Evolutionary conservation across 805 yeast genomes (phyloP).

Genomic region (Metschnikowia peoriensis): DNA sequence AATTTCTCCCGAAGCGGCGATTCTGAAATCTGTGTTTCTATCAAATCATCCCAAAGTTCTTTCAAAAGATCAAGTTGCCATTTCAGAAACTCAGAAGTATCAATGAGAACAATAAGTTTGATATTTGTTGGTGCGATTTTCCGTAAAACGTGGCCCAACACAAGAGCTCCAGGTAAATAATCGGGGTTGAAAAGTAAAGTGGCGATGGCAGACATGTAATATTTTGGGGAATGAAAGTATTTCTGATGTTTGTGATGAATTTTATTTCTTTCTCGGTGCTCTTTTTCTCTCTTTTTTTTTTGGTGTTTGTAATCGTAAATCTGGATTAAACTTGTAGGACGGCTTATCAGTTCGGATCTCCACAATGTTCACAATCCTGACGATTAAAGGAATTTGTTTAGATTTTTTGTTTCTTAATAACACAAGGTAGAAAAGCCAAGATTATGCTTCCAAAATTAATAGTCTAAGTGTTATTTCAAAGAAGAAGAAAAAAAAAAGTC

Average conservation of each 20-base stretch:
- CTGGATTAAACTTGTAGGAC: background rate
- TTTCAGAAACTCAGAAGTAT: slow-evolving; percentile 24
- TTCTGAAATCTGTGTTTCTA: slow-evolving; percentile 26
- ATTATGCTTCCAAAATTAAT: too few species aligned
- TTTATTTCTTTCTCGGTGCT: too few species aligned
- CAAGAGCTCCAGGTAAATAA: slow-evolving; percentile 58
- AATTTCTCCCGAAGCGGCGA: slow-evolving; percentile 28
- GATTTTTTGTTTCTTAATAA: background rate
- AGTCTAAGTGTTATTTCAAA: too few species aligned
- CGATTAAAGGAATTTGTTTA: background rate
- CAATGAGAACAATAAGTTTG: slow-evolving; percentile 34
- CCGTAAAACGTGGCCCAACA: slow-evolving; percentile 40
- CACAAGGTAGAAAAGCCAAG: too few species aligned
- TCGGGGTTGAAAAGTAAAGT: slow-evolving; percentile 43
- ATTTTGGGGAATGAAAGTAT: background rate
- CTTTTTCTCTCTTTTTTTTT: too few species aligned
- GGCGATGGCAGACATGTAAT: slow-evolving; percentile 16
- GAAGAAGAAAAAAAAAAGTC: too few species aligned
- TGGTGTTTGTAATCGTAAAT: background rate
- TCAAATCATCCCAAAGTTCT: slow-evolving; percentile 28
- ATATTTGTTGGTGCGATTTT: slow-evolving; percentile 11
- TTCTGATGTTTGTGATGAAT: too few species aligned
- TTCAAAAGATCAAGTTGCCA: slow-evolving; percentile 28
- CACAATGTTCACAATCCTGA: background rate
- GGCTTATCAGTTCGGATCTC: background rate